Conservation (phyloP, 345 rosid genomes). For the Eucalyptus guilfoylei region DNA sequence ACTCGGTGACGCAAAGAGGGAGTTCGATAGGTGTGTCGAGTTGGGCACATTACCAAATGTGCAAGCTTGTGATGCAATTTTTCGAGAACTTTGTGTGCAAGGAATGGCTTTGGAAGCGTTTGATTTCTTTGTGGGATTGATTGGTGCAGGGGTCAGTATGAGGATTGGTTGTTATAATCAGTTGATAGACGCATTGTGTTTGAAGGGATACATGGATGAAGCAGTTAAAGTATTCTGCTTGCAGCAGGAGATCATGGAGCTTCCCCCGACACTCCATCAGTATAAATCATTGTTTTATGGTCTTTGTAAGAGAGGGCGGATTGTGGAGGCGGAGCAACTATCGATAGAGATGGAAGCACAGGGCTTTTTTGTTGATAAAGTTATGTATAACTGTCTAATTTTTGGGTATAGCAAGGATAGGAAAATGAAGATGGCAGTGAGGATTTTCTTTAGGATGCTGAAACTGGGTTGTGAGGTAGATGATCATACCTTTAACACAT, state of each 20-base stretch:
- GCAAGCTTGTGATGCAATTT: slow-evolving; percentile 22
- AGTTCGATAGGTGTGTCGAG: slow-evolving; percentile 30
- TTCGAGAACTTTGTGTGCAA: slow-evolving; percentile 24
- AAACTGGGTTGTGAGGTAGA: slow-evolving; percentile 48
- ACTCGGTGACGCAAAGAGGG: slow-evolving; percentile 32
- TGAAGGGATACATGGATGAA: slow-evolving; percentile 35
- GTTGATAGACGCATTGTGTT: slow-evolving; percentile 42
- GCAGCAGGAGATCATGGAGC: slow-evolving; percentile 25
- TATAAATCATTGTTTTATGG: slow-evolving; percentile 55
- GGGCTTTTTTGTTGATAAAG: slow-evolving; percentile 42
- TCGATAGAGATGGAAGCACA: slow-evolving; percentile 41
- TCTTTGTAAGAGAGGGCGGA: slow-evolving; percentile 38
- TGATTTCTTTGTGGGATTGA: slow-evolving; percentile 16
- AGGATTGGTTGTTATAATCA: slow-evolving; percentile 27
- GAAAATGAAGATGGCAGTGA: slow-evolving; percentile 51
- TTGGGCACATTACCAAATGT: slow-evolving; percentile 13
- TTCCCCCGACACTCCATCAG: slow-evolving; percentile 24
- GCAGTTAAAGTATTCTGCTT: slow-evolving; percentile 36
- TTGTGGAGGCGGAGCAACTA: slow-evolving; percentile 37
- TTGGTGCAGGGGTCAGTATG: slow-evolving; percentile 12
- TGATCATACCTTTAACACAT: slow-evolving; percentile 34
- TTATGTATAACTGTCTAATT: slow-evolving; percentile 49
- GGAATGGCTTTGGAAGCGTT: slow-evolving; percentile 40
- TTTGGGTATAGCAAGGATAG: slow-evolving; percentile 36
- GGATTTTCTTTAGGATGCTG: slow-evolving; percentile 49